Evolutionary conservation across 805 yeast genomes (phyloP).

Genomic region (Osmozyma mogii): DNA sequence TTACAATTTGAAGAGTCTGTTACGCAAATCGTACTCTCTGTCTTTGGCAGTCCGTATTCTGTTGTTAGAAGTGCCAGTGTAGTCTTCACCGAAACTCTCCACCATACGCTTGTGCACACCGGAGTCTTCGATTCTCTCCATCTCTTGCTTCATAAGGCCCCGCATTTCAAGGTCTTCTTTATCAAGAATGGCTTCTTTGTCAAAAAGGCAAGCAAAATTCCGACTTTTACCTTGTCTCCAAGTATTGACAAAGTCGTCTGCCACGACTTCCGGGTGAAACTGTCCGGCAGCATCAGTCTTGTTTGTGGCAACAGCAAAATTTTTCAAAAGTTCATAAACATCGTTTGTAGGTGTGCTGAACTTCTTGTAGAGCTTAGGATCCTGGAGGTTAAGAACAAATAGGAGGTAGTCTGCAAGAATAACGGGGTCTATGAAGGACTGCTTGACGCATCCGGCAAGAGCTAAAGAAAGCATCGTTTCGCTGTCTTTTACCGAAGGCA

Average conservation of each 20-base stretch:
- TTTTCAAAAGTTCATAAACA: conserved; percentile 45
- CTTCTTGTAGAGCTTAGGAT: conserved; percentile 14
- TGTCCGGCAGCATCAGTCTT: conserved; percentile 46
- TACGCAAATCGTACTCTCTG: conserved; percentile 32
- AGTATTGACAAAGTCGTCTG: conserved; percentile 52
- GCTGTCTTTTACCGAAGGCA: conserved; percentile 61
- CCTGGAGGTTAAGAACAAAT: conserved; percentile 62
- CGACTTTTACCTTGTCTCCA: conserved; percentile 49
- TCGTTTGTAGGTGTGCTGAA: conserved; percentile 58
- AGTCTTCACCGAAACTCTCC: conserved; percentile 33
- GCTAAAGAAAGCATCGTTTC: conserved; percentile 70
- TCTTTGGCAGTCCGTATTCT: conserved; percentile 38
- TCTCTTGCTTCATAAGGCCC: conserved; percentile 20
- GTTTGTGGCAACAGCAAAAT: conserved; percentile 36
- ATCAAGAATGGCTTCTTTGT: conserved; percentile 25
- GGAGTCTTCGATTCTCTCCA: conserved; percentile 19
- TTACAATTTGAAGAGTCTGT: conserved; percentile 29
- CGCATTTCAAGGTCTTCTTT: conserved; percentile 18
- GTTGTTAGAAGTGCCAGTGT: conserved; percentile 25
- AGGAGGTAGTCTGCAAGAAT: conserved; percentile 81
- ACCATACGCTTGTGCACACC: conserved; percentile 21
- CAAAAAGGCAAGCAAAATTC: conserved; percentile 28
- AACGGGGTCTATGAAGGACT: conserved; percentile 69
- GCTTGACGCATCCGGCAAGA: conserved; percentile 67
- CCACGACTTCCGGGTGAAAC: too few relatives aligned